Evolutionary conservation across 2,329 filamentous ascomycete genomes (phyloP).

Genomic region (Bimuria novae-zelandiae): DNA sequence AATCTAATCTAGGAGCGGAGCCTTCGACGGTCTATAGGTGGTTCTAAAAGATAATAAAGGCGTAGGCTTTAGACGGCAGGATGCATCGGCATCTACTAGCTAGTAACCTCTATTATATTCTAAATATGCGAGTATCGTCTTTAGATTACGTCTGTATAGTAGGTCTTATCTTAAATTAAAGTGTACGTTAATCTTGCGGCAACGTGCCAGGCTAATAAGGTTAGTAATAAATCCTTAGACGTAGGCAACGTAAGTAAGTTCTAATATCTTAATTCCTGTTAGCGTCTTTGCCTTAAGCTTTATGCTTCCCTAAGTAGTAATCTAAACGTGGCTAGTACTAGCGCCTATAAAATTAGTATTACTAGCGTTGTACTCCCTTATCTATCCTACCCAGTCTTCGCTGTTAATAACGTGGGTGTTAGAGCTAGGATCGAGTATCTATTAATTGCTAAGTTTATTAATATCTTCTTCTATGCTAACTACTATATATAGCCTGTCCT

Average conservation of each 20-base stretch:
- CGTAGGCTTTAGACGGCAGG: not conserved
- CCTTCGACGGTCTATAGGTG: too few species aligned
- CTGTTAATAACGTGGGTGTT: not conserved
- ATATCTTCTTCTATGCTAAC: too few species aligned
- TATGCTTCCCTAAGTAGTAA: not conserved
- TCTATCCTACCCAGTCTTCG: not conserved
- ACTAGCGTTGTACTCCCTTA: not conserved
- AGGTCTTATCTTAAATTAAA: conserved; percentile 3
- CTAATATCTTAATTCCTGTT: not conserved
- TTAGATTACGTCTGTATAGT: not conserved
- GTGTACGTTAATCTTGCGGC: not conserved
- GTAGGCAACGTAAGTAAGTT: not conserved
- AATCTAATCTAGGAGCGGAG: too few species aligned
- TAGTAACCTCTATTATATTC: not conserved
- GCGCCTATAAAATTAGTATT: not conserved
- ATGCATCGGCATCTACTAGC: not conserved
- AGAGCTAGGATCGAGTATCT: not conserved
- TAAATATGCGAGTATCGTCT: not conserved
- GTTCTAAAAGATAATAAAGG: too few species aligned
- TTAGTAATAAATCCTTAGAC: conserved; percentile 2
- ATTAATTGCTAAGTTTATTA: not conserved
- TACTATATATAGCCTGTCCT: too few species aligned
- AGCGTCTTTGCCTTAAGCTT: not conserved
- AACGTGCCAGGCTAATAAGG: not conserved
- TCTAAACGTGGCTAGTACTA: not conserved